Conservation (phyloP, 768 basidiomycete species). For the Kwoniella sp. region DNA sequence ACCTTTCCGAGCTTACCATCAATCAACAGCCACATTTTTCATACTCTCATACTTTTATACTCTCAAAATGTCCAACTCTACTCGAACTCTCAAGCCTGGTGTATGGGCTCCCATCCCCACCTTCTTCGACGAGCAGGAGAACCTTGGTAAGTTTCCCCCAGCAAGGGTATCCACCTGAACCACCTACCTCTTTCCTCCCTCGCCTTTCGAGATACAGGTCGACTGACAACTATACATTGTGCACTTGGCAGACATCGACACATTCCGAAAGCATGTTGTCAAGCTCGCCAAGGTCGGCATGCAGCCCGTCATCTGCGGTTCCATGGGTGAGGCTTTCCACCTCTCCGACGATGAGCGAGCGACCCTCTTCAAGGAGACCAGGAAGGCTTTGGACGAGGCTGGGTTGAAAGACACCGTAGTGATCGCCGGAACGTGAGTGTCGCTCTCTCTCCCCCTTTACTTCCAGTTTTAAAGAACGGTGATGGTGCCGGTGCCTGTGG, state of each 20-base stretch:
- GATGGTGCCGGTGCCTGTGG: too few relatives aligned
- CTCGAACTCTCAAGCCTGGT: constrained; percentile 69
- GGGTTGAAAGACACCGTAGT: constrained; percentile 66
- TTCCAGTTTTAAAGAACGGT: too few relatives aligned
- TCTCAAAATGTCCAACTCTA: constrained; percentile 32
- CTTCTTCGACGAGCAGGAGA: constrained; percentile 79
- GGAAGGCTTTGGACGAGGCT: constrained; percentile 70
- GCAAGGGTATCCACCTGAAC: background rate
- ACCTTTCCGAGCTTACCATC: background rate
- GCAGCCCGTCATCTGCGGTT: constrained; percentile 71
- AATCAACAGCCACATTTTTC: too few relatives aligned
- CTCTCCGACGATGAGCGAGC: constrained; percentile 69
- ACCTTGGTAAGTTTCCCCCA: constrained; percentile 66
- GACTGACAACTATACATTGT: background rate
- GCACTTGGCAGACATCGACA: constrained; percentile 64
- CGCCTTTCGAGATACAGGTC: background rate
- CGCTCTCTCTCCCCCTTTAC: background rate
- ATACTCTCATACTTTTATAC: too few relatives aligned
- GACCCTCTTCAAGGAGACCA: constrained; percentile 66
- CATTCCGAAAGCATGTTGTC: constrained; percentile 70
- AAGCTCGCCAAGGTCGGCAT: constrained; percentile 69
- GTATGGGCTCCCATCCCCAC: constrained; percentile 84
- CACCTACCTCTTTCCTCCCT: background rate
- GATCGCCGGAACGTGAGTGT: constrained; percentile 68
- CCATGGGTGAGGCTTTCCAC: constrained; percentile 84